Conservation (phyloP, 306 rosid species). For the Dryas drummondii region DNA sequence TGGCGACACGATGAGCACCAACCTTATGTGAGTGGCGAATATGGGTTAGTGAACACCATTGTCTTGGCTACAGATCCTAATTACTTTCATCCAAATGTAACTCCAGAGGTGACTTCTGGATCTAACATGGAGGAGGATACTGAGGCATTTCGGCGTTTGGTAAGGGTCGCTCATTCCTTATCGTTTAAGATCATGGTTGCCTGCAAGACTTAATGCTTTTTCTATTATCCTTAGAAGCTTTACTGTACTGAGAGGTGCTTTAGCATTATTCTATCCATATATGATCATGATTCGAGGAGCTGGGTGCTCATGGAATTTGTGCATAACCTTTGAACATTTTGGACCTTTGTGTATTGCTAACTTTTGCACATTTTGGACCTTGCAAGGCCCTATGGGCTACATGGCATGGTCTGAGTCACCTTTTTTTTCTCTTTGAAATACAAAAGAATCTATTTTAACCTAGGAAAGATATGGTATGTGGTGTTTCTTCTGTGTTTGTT, state of each 20-base stretch:
- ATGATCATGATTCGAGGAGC: conserved; percentile 5
- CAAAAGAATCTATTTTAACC: background rate
- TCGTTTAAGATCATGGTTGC: conserved; percentile 19
- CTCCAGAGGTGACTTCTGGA: conserved; percentile 55
- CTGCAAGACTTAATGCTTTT: conserved; percentile 1
- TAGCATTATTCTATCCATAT: background rate
- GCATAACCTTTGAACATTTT: background rate
- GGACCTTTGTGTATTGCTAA: background rate
- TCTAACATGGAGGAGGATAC: conserved; percentile 95
- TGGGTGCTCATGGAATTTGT: conserved; percentile 9
- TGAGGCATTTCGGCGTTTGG: conserved; percentile 69
- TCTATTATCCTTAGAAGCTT: conserved; percentile 7
- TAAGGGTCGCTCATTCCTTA: conserved; percentile 38
- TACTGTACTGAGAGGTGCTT: conserved; percentile 18
- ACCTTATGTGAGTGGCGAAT: conserved; percentile 62
- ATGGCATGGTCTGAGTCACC: background rate
- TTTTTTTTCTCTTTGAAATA: background rate
- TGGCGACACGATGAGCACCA: conserved; percentile 95
- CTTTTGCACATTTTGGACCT: conserved; percentile 2
- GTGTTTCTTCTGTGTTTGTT: background rate
- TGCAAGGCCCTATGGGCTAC: background rate
- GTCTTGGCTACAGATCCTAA: conserved; percentile 70
- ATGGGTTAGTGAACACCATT: conserved; percentile 83
- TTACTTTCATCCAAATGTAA: conserved; percentile 44
- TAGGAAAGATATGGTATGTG: background rate